phyloP scores from a whole-genome alignment of 139 green algal species.

The Volvox reticuliferus region DNA sequence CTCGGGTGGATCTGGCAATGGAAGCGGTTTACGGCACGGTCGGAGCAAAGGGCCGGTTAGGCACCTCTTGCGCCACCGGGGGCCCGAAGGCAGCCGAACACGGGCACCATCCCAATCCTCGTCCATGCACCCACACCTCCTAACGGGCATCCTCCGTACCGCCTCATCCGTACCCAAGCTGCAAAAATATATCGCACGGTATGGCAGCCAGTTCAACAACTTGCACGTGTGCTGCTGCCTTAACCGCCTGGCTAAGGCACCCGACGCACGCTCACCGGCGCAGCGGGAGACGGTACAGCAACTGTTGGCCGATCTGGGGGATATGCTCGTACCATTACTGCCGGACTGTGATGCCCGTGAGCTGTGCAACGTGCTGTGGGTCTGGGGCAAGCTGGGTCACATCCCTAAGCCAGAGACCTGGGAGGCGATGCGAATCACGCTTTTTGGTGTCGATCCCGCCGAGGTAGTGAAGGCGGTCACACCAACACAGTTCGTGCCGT shows the following conservation, averaged over 20 bases:
- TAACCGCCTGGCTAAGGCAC: conserved; percentile 21
- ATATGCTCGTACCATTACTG: background rate
- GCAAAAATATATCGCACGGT: background rate
- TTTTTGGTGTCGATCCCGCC: background rate
- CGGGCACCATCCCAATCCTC: background rate
- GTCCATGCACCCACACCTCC: background rate
- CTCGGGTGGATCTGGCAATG: no score
- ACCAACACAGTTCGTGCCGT: no score
- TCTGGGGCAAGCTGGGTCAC: conserved; percentile 46
- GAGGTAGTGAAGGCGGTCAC: background rate
- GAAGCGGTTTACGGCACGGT: background rate
- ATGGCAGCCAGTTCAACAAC: conserved; percentile 24
- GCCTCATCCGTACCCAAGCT: background rate
- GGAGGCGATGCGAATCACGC: background rate
- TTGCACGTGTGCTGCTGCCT: conserved; percentile 22
- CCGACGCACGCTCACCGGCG: background rate
- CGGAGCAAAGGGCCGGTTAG: background rate
- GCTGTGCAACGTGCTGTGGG: conserved; percentile 47
- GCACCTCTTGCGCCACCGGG: background rate
- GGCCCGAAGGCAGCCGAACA: no score
- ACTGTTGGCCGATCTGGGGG: background rate
- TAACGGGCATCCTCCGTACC: conserved; percentile 15
- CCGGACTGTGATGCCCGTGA: conserved; percentile 2
- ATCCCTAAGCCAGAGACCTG: background rate
- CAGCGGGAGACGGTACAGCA: background rate